Conservation (phyloP, 2,329 filamentous ascomycete species). For the Xylariaceae sp. region DNA sequence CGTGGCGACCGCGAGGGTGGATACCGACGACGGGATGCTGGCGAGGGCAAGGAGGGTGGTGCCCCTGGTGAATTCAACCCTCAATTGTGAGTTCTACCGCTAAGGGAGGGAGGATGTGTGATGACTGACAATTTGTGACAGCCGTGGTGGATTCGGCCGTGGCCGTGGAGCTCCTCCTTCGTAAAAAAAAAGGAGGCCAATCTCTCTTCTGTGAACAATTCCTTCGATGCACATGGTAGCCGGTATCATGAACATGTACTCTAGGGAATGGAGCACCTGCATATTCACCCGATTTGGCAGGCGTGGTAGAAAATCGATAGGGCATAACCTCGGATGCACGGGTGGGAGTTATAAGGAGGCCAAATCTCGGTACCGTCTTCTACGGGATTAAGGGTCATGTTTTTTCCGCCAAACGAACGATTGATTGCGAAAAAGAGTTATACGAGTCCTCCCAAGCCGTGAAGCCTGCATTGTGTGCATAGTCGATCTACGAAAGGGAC, state of each 20-base stretch:
- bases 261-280: slow-evolving; percentile 40
- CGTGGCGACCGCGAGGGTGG: slow-evolving; percentile 83
- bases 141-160: slow-evolving; percentile 86
- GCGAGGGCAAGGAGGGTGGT: slow-evolving; percentile 84
- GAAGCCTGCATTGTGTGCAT: slow-evolving; percentile 14
- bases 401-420: slow-evolving; percentile 33
- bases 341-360: slow-evolving; percentile 38
- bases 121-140: slow-evolving; percentile 33
- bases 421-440: slow-evolving; percentile 20
- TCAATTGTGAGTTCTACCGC: slow-evolving; percentile 63
- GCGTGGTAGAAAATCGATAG: slow-evolving; percentile 45
- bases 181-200: slow-evolving; percentile 47
- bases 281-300: slow-evolving; percentile 45
- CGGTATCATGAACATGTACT: slow-evolving; percentile 34
- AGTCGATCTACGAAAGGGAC: slow-evolving; percentile 10
- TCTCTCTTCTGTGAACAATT: slow-evolving; percentile 39
- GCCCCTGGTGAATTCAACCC: slow-evolving; percentile 89
- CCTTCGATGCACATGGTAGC: slow-evolving; percentile 34
- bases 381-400: slow-evolving; percentile 36
- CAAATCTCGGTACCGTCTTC: slow-evolving; percentile 36
- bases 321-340: slow-evolving; percentile 43
- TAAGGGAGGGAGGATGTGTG: slow-evolving; percentile 6
- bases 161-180: slow-evolving; percentile 75
- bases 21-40: slow-evolving; percentile 86
- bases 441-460: slow-evolving; percentile 12